Evolutionary conservation across 1,139 yeast species (phyloP).

Genomic region (Nadsonia commutata): DNA sequence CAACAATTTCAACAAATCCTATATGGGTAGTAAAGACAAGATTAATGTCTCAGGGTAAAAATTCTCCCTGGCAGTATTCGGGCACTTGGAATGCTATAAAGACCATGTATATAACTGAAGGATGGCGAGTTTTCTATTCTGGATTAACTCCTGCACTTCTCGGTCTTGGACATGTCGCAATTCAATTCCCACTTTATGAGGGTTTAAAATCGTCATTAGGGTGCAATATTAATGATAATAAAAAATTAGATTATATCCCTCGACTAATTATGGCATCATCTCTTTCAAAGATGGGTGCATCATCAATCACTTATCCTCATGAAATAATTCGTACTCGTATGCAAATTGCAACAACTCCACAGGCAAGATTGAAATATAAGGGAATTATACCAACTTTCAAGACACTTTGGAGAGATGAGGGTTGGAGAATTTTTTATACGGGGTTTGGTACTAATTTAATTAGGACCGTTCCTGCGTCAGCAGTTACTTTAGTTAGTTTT

Average conservation of each 20-base stretch:
- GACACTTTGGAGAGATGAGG: constrained; percentile 53
- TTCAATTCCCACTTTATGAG: constrained; percentile 95
- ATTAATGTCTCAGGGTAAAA: constrained; percentile 63
- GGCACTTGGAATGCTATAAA: constrained; percentile 76
- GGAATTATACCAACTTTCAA: constrained; percentile 33
- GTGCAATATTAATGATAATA: constrained; percentile 8
- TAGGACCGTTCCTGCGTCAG: constrained; percentile 90
- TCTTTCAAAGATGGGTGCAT: constrained; percentile 76
- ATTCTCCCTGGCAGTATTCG: constrained; percentile 33
- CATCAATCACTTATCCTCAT: constrained; percentile 86
- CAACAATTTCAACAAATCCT: constrained; percentile 76
- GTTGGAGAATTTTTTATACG: constrained; percentile 71
- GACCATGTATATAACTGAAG: constrained; percentile 69
- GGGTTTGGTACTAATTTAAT: constrained; percentile 79
- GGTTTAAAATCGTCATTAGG: constrained; percentile 42
- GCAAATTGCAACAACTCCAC: constrained; percentile 36
- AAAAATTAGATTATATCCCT: constrained; percentile 15
- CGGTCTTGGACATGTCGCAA: constrained; percentile 87
- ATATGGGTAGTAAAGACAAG: constrained; percentile 90
- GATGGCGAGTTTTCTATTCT: constrained; percentile 68
- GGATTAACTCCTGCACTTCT: constrained; percentile 84
- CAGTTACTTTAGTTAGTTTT: constrained; percentile 85
- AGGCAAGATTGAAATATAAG: constrained; percentile 17
- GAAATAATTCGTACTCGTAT: constrained; percentile 86
- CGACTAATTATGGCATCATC: constrained; percentile 62